phyloP scores from a whole-genome alignment of 202 grass and related monocot species.

The Alloteropsis angusta region DNA sequence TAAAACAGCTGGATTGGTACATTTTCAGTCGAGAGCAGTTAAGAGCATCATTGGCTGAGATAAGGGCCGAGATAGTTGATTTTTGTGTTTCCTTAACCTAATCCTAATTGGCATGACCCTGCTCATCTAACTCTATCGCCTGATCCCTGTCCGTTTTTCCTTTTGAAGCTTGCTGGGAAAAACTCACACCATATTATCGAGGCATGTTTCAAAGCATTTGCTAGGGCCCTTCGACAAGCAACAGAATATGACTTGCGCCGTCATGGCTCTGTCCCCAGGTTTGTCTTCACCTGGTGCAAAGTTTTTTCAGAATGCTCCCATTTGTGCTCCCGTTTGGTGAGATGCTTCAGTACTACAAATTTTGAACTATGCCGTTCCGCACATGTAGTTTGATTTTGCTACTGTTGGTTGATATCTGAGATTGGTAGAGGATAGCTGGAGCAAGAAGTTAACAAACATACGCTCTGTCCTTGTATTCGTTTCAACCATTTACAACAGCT shows the following conservation, averaged over 20 bases:
- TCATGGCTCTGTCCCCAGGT: slow-evolving; percentile 69
- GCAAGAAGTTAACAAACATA: neutral
- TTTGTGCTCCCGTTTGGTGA: neutral
- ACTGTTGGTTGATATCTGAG: neutral
- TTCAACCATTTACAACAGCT: neutral
- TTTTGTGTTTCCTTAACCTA: neutral
- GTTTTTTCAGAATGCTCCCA: slow-evolving; percentile 1
- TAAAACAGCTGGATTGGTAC: neutral
- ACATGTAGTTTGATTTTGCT: neutral
- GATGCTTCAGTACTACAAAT: neutral
- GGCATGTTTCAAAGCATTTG: slow-evolving; percentile 91
- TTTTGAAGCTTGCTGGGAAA: slow-evolving; percentile 72
- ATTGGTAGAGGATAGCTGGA: neutral
- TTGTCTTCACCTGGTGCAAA: slow-evolving; percentile 2
- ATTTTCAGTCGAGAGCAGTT: neutral
- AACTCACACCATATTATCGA: slow-evolving; percentile 87
- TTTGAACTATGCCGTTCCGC: neutral
- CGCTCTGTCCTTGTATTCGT: neutral
- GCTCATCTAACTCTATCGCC: neutral
- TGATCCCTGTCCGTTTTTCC: neutral
- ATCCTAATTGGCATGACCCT: neutral
- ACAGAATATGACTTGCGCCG: slow-evolving; percentile 70
- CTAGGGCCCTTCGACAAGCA: slow-evolving; percentile 87
- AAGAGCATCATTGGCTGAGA: neutral
- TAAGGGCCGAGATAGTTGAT: neutral